Evolutionary conservation across 805 yeast genomes (phyloP).

Genomic region (Metschnikowia arizonensis): DNA sequence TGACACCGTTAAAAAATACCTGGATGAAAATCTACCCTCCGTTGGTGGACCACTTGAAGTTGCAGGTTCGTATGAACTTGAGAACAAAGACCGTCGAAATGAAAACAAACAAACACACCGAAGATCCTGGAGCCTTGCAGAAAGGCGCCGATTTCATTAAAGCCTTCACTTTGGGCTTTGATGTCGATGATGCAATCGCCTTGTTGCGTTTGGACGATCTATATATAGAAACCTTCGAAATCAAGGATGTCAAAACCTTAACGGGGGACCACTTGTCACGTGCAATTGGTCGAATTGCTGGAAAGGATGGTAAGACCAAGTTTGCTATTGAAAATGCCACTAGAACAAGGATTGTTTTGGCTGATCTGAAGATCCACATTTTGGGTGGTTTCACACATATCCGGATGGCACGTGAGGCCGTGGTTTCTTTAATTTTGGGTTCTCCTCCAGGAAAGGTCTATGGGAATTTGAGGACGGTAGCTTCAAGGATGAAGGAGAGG

Average conservation of each 20-base stretch:
- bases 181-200: slow-evolving; percentile 95
- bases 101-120: slow-evolving; percentile 76
- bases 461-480: slow-evolving; percentile 94
- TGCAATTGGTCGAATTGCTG: slow-evolving; percentile 99
- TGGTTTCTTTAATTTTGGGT: slow-evolving; percentile 91
- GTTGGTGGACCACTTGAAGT: slow-evolving; percentile 85
- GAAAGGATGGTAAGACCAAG: slow-evolving; percentile 98
- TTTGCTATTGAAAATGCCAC: slow-evolving; percentile 98
- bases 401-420: slow-evolving; percentile 97
- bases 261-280: slow-evolving; percentile 95
- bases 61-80: slow-evolving; percentile 94
- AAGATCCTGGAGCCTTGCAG: slow-evolving; percentile 91
- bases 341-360: slow-evolving; percentile 94
- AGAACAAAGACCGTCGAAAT: slow-evolving; percentile 84
- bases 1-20: slow-evolving; percentile 83
- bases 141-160: slow-evolving; percentile 96
- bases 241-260: slow-evolving; percentile 93
- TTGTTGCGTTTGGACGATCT: slow-evolving; percentile 89
- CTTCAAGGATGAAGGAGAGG: slow-evolving; percentile 95
- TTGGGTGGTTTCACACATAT: slow-evolving; percentile 96
- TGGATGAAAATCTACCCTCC: slow-evolving; percentile 98
- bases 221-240: slow-evolving; percentile 94
- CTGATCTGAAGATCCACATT: slow-evolving; percentile 94
- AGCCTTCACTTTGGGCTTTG: slow-evolving; percentile 95
- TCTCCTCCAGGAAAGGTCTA: slow-evolving; percentile 98